phyloP scores from a whole-genome alignment of 108 stramenopile species.

The Cyclotella baltica region DNA sequence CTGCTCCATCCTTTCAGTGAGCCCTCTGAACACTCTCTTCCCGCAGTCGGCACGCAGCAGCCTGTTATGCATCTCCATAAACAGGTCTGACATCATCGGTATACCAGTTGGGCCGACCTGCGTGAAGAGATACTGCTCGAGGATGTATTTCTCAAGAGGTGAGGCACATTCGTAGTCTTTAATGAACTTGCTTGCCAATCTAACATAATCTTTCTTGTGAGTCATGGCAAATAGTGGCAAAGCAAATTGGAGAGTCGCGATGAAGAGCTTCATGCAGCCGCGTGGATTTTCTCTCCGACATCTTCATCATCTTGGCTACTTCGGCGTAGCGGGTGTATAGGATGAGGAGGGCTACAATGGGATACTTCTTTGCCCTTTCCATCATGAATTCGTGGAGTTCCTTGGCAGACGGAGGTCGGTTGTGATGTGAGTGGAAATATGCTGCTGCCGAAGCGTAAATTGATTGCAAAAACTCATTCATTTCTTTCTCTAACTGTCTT shows the following conservation, averaged over 20 bases:
- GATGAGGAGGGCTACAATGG: constrained; percentile 9
- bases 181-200: constrained; percentile 6
- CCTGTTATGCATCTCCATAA: constrained; percentile 16
- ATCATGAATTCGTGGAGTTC: constrained; percentile 28
- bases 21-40: not conserved
- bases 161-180: constrained; percentile 10
- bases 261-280: constrained; percentile 5
- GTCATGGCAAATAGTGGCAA: constrained; percentile 5
- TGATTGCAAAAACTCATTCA: not conserved
- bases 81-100: constrained; percentile 5
- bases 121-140: not conserved
- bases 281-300: constrained; percentile 18
- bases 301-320: constrained; percentile 20
- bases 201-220: constrained; percentile 17
- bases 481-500: constrained; percentile 20
- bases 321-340: constrained; percentile 6
- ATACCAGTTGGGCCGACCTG: constrained; percentile 7
- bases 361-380: constrained; percentile 19
- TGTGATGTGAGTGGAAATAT: not conserved
- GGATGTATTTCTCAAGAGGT: not conserved
- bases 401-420: not conserved
- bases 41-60: constrained; percentile 5
- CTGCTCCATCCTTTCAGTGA: not conserved
- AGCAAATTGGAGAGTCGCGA: constrained; percentile 9
- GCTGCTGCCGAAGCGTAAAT: constrained; percentile 2